phyloP scores from a whole-genome alignment of 2,329 filamentous ascomycete genomes.

The Cytospora schulzeri region DNA sequence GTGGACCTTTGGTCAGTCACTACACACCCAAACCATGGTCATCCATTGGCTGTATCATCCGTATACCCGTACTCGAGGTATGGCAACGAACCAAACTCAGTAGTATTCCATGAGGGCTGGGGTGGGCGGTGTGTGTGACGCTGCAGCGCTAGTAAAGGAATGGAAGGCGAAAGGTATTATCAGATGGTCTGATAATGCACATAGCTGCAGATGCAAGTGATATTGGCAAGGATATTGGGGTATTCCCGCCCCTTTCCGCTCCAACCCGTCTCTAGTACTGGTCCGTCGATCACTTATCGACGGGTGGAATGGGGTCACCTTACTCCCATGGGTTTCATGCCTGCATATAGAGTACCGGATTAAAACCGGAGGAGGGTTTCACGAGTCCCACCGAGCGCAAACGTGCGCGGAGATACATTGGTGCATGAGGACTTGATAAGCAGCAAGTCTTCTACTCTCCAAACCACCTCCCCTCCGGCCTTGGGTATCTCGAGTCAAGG shows the following conservation, averaged over 20 bases:
- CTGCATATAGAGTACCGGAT: neutral
- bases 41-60: neutral
- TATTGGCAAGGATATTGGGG: neutral
- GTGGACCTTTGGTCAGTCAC: neutral
- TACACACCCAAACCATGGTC: neutral
- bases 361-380: neutral
- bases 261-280: neutral
- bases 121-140: neutral
- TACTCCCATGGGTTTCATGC: neutral
- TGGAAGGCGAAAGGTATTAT: slow-evolving; percentile 18
- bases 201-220: neutral
- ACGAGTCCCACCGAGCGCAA: neutral
- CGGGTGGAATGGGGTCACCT: neutral
- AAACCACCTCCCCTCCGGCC: neutral
- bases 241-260: neutral
- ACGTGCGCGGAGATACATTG: neutral
- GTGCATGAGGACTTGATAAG: neutral
- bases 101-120: neutral
- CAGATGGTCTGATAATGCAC: slow-evolving; percentile 28
- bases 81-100: neutral
- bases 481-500: neutral
- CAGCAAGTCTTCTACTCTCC: neutral
- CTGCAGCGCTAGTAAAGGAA: neutral
- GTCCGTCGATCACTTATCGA: neutral
- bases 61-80: neutral